Evolutionary conservation across 2,329 filamentous ascomycete species (phyloP).

Genomic region (Didymella sp.): DNA sequence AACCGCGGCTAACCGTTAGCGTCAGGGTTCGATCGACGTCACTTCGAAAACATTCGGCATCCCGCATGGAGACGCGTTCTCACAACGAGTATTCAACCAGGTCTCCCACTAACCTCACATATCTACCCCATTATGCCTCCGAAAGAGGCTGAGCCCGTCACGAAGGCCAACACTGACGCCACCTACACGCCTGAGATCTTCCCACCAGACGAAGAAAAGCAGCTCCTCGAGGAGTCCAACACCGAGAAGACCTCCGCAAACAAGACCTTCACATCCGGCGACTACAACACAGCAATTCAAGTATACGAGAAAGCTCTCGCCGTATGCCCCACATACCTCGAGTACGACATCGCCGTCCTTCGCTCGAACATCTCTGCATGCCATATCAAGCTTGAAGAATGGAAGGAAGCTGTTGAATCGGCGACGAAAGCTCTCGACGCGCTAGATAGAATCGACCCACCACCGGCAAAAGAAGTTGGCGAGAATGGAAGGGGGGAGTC

Average conservation of each 20-base stretch:
- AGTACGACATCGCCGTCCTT: constrained; percentile 87
- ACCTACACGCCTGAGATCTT: constrained; percentile 37
- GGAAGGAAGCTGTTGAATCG: constrained; percentile 79
- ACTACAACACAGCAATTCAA: constrained; percentile 78
- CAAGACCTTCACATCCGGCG: constrained; percentile 73
- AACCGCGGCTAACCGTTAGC: constrained; percentile 24
- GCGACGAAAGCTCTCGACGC: constrained; percentile 76
- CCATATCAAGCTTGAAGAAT: constrained; percentile 82
- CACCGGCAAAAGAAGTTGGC: constrained; percentile 39
- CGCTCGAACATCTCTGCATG: constrained; percentile 90
- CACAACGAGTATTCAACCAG: background rate
- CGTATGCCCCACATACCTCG: constrained; percentile 81
- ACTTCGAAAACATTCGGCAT: constrained; percentile 31
- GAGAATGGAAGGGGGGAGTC: constrained; percentile 56
- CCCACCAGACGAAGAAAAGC: constrained; percentile 44
- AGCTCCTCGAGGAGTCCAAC: constrained; percentile 74
- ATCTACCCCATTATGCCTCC: constrained; percentile 16
- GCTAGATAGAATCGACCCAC: constrained; percentile 67
- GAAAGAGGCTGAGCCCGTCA: constrained; percentile 5
- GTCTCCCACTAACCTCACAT: background rate
- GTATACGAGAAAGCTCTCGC: constrained; percentile 82
- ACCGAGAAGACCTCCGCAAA: constrained; percentile 79
- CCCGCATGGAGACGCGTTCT: background rate
- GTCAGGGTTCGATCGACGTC: constrained; percentile 29
- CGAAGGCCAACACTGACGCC: constrained; percentile 11